Conservation (phyloP, 345 rosid species). For the Eucalyptus guilfoylei region DNA sequence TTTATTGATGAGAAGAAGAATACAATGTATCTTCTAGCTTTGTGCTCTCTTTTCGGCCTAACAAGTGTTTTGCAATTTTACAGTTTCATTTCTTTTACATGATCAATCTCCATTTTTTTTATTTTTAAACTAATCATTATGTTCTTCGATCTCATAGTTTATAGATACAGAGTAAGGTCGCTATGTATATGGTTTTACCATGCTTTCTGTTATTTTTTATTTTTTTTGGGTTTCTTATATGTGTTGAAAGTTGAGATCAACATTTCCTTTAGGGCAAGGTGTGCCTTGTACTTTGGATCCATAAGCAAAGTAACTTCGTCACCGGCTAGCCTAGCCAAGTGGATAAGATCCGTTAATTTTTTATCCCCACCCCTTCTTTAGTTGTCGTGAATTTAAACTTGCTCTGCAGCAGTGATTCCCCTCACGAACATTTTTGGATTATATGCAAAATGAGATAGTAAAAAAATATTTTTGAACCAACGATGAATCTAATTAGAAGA, state of each 20-base stretch:
- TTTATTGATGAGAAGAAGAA: background rate
- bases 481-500: background rate
- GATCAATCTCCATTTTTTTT: background rate
- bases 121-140: background rate
- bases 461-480: background rate
- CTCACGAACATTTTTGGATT: background rate
- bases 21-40: background rate
- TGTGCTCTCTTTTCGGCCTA: background rate
- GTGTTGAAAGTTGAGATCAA: background rate
- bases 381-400: background rate
- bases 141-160: background rate
- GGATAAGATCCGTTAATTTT: background rate
- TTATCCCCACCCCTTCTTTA: background rate
- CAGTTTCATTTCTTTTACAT: background rate
- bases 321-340: background rate
- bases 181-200: background rate
- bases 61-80: background rate
- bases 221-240: accelerated
- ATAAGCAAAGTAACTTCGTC: background rate
- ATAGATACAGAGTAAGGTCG: background rate
- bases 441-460: background rate
- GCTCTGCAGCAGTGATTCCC: accelerated
- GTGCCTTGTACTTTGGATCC: background rate
- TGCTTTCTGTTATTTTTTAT: accelerated
- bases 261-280: background rate